Evolutionary conservation across 305 asterid genomes (phyloP), one percentile per base, ranked within the genome.

Genomic region (Caryopteris hybrid): DNA sequence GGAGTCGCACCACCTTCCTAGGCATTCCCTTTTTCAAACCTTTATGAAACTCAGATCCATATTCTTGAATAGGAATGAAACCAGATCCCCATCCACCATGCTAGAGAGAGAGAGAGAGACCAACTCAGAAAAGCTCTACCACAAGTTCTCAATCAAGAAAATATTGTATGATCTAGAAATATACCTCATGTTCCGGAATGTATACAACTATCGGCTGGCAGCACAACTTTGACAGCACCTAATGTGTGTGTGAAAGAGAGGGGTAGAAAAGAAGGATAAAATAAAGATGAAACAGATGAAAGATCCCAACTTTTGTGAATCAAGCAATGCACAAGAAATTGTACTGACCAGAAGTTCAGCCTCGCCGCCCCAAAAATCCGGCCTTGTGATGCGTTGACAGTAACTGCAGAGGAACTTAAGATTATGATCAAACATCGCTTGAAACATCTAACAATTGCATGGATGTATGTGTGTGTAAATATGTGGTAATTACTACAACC

Each of bases 321-420:
- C 11, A 33, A 43, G 63, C 21, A 45, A 48, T 45, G 61, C 46
- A 71, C 29, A 41, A 71, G 2, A 29, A 29, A 42, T 5, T 31
- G 20, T 66, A 76, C 96, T 77, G 74, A 90, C 98, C 95, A 87
- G 84, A 73, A 93, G 87, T 80, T 93, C 99, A 55, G 99, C 79
- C 78, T 93, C 99, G 62, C 99, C 99, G 54, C 97, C 99, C 97
- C 99, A 90, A 73, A 93, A 93, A 82, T 90, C 96, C 25, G 95
- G 78, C 76, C 91, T 92, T 71, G 85, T 84, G 55, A 93, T 90
- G 23, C 91, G 92, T 31, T 93, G 92, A 84, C 97, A 90, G 75
- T 93, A 93, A 61, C 99, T 93, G 80, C 78, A 80, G 64, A 80
- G 70, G 50, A 64, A 74, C 16, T 68, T 43, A 13, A 71, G 5